phyloP scores from a whole-genome alignment of 371 early-diverging fungal genomes.

The Rhizopus stolonifer region DNA sequence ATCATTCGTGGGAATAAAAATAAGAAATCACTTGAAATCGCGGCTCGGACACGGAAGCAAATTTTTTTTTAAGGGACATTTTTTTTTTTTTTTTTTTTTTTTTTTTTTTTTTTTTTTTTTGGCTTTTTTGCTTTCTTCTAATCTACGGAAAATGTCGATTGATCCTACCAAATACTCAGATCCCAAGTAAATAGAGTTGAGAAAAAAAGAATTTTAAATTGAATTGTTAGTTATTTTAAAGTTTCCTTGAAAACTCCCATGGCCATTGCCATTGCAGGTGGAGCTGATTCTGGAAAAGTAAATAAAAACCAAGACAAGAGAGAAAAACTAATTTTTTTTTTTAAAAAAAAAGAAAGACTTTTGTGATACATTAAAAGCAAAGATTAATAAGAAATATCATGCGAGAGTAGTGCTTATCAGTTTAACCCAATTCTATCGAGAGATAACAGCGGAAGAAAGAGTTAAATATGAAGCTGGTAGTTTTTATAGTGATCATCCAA shows the following conservation, averaged over 20 bases:
- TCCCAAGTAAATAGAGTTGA: slow-evolving; percentile 28
- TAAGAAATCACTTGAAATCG: too few species aligned
- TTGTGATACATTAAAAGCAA: slow-evolving; percentile 25
- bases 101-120: background rate
- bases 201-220: background rate
- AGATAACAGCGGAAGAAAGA: slow-evolving; percentile 45
- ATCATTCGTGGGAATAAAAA: too few species aligned
- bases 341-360: slow-evolving; percentile 20
- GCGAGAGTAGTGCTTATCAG: slow-evolving; percentile 45
- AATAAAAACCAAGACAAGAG: too few species aligned
- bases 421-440: slow-evolving; percentile 59
- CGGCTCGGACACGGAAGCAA: too few species aligned
- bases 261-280: slow-evolving; percentile 46
- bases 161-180: slow-evolving; percentile 41
- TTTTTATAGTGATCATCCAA: slow-evolving; percentile 54
- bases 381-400: slow-evolving; percentile 26
- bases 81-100: too few species aligned
- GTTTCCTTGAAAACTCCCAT: slow-evolving; percentile 43
- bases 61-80: too few species aligned
- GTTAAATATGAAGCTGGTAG: slow-evolving; percentile 42
- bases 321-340: background rate
- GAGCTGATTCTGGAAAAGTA: slow-evolving; percentile 48
- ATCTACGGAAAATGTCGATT: slow-evolving; percentile 38
- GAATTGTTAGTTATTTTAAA: slow-evolving; percentile 36
- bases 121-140: background rate